Evolutionary conservation across 495 filamentous ascomycete genomes (phyloP).

Genomic region (Penicillium turbatum): DNA sequence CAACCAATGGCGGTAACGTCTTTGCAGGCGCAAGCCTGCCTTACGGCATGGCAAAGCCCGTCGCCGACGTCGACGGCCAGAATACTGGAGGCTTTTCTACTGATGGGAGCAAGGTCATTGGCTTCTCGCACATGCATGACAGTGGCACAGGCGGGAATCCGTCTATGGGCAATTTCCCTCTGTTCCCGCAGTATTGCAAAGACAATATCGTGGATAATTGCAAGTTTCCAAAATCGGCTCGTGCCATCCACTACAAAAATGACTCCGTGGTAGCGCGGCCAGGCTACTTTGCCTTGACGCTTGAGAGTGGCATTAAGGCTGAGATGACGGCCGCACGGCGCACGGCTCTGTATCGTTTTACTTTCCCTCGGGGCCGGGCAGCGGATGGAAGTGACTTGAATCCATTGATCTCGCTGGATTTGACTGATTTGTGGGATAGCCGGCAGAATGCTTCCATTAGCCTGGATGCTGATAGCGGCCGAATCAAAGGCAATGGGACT

Average conservation of each 20-base stretch:
- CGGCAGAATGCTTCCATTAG: conserved; percentile 57
- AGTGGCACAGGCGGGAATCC: conserved; percentile 64
- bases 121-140: conserved; percentile 64
- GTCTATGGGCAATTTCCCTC: conserved; percentile 66
- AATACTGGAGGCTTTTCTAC: conserved; percentile 71
- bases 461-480: conserved; percentile 55
- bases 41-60: conserved; percentile 71
- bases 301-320: conserved; percentile 54
- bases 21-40: conserved; percentile 71
- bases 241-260: conserved; percentile 43
- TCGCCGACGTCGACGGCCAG: conserved; percentile 62
- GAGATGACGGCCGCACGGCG: conserved; percentile 68
- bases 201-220: conserved; percentile 59
- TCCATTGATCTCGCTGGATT: conserved; percentile 61
- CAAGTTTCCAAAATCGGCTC: conserved; percentile 49
- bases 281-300: conserved; percentile 61
- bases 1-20: conserved; percentile 58
- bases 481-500: conserved; percentile 60
- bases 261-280: conserved; percentile 57
- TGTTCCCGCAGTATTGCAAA: conserved; percentile 63
- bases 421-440: conserved; percentile 62
- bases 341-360: conserved; percentile 65
- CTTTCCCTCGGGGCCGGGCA: conserved; percentile 49
- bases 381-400: conserved; percentile 34
- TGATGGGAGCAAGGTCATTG: conserved; percentile 57